Evolutionary conservation across 139 green algal species (phyloP).

Genomic region (Gonium pectorale): DNA sequence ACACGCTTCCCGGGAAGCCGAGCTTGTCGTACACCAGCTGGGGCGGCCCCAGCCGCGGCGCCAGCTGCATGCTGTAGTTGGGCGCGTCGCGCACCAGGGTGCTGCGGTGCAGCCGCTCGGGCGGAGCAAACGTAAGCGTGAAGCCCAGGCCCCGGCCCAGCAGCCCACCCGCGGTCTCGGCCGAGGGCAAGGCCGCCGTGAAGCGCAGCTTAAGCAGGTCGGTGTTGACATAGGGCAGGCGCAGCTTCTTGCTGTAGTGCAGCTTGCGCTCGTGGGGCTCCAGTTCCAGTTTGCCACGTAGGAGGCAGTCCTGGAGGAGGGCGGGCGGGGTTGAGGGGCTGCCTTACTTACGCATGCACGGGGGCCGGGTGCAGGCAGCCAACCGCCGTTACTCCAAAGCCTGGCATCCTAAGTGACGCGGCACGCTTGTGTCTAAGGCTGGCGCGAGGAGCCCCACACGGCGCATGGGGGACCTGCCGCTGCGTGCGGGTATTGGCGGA

Average conservation of each 20-base stretch:
- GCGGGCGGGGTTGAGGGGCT: too few species aligned
- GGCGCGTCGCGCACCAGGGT: background rate
- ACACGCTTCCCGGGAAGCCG: constrained; percentile 19
- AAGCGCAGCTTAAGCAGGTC: constrained; percentile 25
- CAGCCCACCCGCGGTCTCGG: background rate
- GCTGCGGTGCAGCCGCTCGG: background rate
- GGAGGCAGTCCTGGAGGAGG: background rate
- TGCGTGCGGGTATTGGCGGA: background rate
- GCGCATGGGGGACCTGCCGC: too few species aligned
- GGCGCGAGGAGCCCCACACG: too few species aligned
- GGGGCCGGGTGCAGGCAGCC: too few species aligned
- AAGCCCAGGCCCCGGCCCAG: constrained; percentile 12
- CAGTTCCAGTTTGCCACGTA: constrained; percentile 22
- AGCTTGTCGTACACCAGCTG: constrained; percentile 4
- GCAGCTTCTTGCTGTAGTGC: constrained; percentile 45
- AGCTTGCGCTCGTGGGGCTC: background rate
- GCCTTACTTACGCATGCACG: too few species aligned
- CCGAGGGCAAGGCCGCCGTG: background rate
- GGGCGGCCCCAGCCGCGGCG: constrained; percentile 26
- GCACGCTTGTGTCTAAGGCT: too few species aligned
- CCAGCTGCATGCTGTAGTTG: constrained; percentile 4
- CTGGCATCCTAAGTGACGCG: too few species aligned
- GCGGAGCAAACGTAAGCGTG: background rate
- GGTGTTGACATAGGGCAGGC: constrained; percentile 22
- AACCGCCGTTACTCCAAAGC: too few species aligned